Evolutionary conservation across 306 rosid genomes (phyloP), one percentile per base, ranked within the genome.

Genomic region (Lablab purpureus): DNA sequence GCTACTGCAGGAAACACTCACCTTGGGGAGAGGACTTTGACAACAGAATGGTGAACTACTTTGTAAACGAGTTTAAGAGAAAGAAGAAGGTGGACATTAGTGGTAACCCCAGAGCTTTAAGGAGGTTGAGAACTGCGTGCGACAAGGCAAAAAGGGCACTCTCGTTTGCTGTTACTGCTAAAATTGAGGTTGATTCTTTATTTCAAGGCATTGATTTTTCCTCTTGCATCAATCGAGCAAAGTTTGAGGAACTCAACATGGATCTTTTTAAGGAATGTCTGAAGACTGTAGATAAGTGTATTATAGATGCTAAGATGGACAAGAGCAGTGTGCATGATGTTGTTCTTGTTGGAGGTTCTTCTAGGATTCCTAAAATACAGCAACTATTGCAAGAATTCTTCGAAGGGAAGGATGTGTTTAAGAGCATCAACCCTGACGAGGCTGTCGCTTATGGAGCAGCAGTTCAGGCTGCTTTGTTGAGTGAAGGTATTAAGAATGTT

Each of bases 381-480:
- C 10, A 79, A 3, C 52, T 79, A 10, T 59, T 79, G n/a, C 30
- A 23, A 5, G 43, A 79, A 0, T 79, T 56, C 2, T 79, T 80
- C 43, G 1, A 49, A 0, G 83, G 78, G 12, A 71, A 62, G 47
- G 56, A 49, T 1, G 6, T 80, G 0, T 59, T 65, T 46, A 71
- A 23, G 45, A 23, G 78, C 21, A 71, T 80, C 55, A 80, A 71
- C 4, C 78, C 78, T 11, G 83, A 79, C 11, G 77, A 79, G 21
- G 83, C 77, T 21, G 77, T 79, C 5, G 77, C 77, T 59, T 71
- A 15, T 70, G 83, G 77, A 0, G 83, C 83, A 3, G 72, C 83
- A 3, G 46, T 79, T 1, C 83, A 71, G 27, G 82, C 71, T 79
- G 82, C 82, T 69, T 9, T 79, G 50, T 9, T 79, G 37, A 28